Evolutionary conservation across 2,329 filamentous ascomycete genomes (phyloP), one percentile per base, ranked within the genome.

Genomic region (Clathrospora elynae): DNA sequence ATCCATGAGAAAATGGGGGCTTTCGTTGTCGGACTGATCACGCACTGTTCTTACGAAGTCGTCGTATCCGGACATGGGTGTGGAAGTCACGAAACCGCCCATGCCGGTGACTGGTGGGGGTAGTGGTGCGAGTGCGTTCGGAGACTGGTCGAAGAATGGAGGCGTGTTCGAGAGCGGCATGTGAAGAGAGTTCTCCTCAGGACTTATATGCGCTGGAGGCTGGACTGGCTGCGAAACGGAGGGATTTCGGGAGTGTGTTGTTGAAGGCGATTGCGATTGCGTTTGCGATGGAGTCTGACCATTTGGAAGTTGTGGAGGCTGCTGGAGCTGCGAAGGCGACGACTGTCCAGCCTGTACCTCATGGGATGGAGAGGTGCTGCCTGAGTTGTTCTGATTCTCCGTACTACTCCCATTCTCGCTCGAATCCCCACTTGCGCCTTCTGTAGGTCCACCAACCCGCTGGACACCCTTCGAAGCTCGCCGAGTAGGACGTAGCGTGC

Each of bases 1-100:
- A 50, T 78, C 75, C 55, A 78, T 69, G 64, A 76, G 69, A 59
- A 76, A 78, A 12, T 64, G 68, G 3, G 75, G 75, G 55, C 73
- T 77, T 11, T 63, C 67, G 10, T 64, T 63, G 6, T 77, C 73
- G 2, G 73, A 70, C 16, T 67, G 63, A 20, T 75, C 72, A 11
- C 66, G 68, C 23, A 62, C 59, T 16, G 66, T 66, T 33, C 66
- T 52, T 20, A 68, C 61, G 43, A 77, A 75, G 20, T 77, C 73
- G 13, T 75, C 71, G 45, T 73, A 77, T 10, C 72, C 72, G 13
- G 74, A 73, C 54, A 76, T 68, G 9, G 73, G 72, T 13, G 74
- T 75, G 8, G 70, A 67, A 18, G 73, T 67, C 25, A 73, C 57
- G 54, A 74, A 75, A 7, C 68, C 68, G 32, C 67, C 71, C 22